Evolutionary conservation across 257 asterid species (phyloP), one percentile per base, ranked within the genome.

Genomic region (Forsythia suspensa): DNA sequence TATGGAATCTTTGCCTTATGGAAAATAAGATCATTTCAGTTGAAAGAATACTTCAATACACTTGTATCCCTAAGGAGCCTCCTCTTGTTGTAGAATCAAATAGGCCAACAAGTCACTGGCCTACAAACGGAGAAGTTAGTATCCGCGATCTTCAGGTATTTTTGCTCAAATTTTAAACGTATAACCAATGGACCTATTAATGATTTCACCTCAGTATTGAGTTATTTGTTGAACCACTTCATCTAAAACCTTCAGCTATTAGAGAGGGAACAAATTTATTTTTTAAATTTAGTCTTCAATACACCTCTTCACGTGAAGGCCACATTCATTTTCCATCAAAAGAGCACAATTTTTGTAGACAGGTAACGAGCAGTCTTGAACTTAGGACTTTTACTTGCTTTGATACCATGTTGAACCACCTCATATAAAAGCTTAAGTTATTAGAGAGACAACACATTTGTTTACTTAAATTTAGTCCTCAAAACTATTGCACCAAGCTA

Each of bases 21-120:
- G 98, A 95, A 77, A 94, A 89, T 44, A 90, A 85, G 82, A 93
- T 95, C 59, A 93, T 95, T 77, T 88, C 99, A 4, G 99, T 95
- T 7, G 99, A 95, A 84, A 88, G 99, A 72, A 86, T 95, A 82
- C 86, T 95, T 80, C 99, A 95, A 75, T 95, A 93, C 81, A 81
- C 91, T 75, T 73, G 82, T 57, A 82, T 90, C 65, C 88, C 93
- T 18, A 87, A 80, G 10, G 99, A 93, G 78, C 96, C 99, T 42
- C 93, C 97, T 78, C 97, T 95, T 24, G 84, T 89, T 46, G 51
- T 92, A 0, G 96, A 91, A 76, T 87, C 95, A 10, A 87, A 84
- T 65, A 90, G 84, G 85, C 98, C 97, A 2, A 77, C 71, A 24
- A 79, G 79, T 67, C 65, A 76, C 63, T 95, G 98, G 98, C 98